These are phyloP conservation scores for Erythrobasidium hasegawianum DNA, from an alignment of 1,284 basidiomycete species.

Conservation along the genomic window DNA sequence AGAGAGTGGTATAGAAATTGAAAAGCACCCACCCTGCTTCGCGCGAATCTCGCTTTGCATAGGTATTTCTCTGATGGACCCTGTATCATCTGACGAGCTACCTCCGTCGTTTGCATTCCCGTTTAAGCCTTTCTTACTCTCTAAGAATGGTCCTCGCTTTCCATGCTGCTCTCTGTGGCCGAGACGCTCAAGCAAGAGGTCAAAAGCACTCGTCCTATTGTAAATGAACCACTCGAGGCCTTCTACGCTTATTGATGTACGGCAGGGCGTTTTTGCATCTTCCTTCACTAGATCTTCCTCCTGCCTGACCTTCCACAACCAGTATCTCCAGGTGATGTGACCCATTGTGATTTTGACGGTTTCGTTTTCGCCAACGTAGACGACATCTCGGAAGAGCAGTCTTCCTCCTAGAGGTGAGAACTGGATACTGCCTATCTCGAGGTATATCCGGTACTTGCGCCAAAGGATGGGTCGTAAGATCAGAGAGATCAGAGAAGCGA, in stretches of 20 bases:
- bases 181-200: constrained; percentile 65
- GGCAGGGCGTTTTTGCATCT: constrained; percentile 59
- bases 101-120: constrained; percentile 39
- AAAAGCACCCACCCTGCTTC: constrained; percentile 2
- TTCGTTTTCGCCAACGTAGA: constrained; percentile 85
- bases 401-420: constrained; percentile 81
- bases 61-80: constrained; percentile 14
- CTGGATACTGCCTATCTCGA: constrained; percentile 72
- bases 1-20: too few species aligned
- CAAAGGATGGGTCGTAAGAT: constrained; percentile 64
- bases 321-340: constrained; percentile 84
- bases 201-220: constrained; percentile 80
- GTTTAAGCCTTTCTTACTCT: neutral
- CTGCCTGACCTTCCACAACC: constrained; percentile 68
- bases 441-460: constrained; percentile 67
- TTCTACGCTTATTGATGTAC: constrained; percentile 70
- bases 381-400: constrained; percentile 76
- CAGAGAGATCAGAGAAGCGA: constrained; percentile 63
- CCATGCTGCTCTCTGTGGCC: constrained; percentile 7
- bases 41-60: constrained; percentile 34
- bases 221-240: constrained; percentile 88
- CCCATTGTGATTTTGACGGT: constrained; percentile 72
- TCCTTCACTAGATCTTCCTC: constrained; percentile 51
- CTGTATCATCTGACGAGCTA: constrained; percentile 22
- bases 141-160: constrained; percentile 44